Base-by-base conservation (phyloP, 2,329 filamentous ascomycete genomes). In the Paecilomyces niveus region DNA sequence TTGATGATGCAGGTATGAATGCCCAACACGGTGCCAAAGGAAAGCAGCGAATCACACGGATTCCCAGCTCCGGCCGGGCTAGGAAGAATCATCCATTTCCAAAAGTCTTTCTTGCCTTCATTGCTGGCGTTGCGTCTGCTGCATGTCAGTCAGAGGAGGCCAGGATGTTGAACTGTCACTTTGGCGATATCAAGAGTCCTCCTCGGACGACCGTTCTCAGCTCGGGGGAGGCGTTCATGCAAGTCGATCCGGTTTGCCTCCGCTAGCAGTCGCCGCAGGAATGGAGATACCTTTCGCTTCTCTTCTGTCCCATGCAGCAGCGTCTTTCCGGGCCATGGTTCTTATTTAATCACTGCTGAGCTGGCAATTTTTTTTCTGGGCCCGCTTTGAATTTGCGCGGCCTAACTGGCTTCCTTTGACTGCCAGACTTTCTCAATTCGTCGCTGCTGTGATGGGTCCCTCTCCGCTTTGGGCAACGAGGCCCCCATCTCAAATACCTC, bases 1-100 rank as follows among this genome's bases (percentile, higher is more conserved):
- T 29, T 63, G 62, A 63, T 53, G 61, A 67, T 70, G 70, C 70
- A 74, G 66, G 74, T 67, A 73, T 73, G 69, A 70, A 69, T 76
- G 74, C 74, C 73, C 74, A 76, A 75, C 69, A 62, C 63, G 60
- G 60, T 70, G 66, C 62, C 59, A 67, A 60, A 65, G 57, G 64
- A 62, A 68, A 67, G 69, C 68, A 66, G 63, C 72, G 67, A 74
- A 73, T 73, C 70, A 71, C 53, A 50, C 51, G 18, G 49, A 56
- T 55, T 35, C 22, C 18, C 54, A 57, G 53, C 58, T 56, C 58
- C 53, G 39, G 54, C n/a, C 39, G 18, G 39, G 39, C 39, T 45
- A 45, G 39, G 39, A 45, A 45, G 53, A 54, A 32, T 53, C 39
- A 50, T 53, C 39, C 15, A 45, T 45, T 8, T 57, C 31, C 55